Evolutionary conservation across 495 filamentous ascomycete genomes (phyloP).

Genomic region (Daldinia concentrica): DNA sequence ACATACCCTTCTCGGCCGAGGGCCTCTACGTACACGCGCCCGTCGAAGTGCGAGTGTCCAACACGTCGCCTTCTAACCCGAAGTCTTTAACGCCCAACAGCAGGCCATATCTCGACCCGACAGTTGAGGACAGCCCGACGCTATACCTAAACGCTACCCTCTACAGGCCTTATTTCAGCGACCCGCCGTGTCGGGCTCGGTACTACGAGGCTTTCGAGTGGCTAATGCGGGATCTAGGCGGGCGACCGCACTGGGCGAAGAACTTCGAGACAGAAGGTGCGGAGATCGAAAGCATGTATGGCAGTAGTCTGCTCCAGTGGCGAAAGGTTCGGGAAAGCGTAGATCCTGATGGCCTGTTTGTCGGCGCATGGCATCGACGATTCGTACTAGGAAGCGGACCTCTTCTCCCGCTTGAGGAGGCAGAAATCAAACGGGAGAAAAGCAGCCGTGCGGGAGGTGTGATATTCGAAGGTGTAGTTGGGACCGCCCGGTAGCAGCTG

Average conservation of each 20-base stretch:
- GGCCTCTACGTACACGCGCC: slow-evolving; percentile 91
- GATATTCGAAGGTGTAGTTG: slow-evolving; percentile 42
- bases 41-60: slow-evolving; percentile 87
- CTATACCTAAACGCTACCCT: slow-evolving; percentile 96
- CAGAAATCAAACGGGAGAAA: slow-evolving; percentile 42
- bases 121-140: slow-evolving; percentile 71
- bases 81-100: slow-evolving; percentile 48
- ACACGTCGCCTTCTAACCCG: slow-evolving; percentile 65
- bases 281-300: slow-evolving; percentile 66
- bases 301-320: slow-evolving; percentile 67
- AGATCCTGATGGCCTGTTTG: slow-evolving; percentile 93
- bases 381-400: slow-evolving; percentile 64
- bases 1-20: slow-evolving; percentile 82
- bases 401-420: slow-evolving; percentile 52
- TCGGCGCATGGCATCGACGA: slow-evolving; percentile 86
- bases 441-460: slow-evolving; percentile 43
- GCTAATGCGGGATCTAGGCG: slow-evolving; percentile 91
- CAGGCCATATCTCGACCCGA: slow-evolving; percentile 82
- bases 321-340: slow-evolving; percentile 71
- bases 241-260: slow-evolving; percentile 97
- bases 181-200: slow-evolving; percentile 77
- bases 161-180: slow-evolving; percentile 84
- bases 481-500: slow-evolving; percentile 32
- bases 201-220: slow-evolving; percentile 97
- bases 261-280: slow-evolving; percentile 75